Conservation (phyloP, 768 basidiomycete species). For the Gymnopilus junonius region DNA sequence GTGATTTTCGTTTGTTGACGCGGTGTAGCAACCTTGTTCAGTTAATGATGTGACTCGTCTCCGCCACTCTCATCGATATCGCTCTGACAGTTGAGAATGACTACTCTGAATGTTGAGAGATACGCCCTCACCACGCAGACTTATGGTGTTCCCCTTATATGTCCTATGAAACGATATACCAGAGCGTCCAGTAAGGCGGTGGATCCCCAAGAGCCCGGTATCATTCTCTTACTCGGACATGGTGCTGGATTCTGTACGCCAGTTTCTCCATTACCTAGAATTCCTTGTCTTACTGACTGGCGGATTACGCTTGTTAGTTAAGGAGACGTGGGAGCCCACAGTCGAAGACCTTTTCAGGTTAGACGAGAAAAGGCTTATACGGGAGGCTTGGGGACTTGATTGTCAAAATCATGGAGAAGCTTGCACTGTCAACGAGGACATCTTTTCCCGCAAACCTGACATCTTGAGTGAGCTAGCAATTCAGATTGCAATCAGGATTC, state of each 20-base stretch:
- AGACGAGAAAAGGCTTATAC: slow-evolving; percentile 27
- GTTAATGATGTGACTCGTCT: background rate
- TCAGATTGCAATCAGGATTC: background rate
- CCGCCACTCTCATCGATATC: background rate
- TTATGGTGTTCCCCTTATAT: slow-evolving; percentile 28
- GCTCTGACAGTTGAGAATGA: background rate
- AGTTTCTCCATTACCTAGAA: slow-evolving; percentile 12
- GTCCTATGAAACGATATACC: slow-evolving; percentile 35
- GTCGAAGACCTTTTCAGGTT: slow-evolving; percentile 34
- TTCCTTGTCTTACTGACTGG: background rate
- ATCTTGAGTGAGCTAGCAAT: slow-evolving; percentile 20
- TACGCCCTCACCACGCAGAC: slow-evolving; percentile 30
- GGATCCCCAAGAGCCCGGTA: slow-evolving; percentile 16
- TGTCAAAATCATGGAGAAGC: slow-evolving; percentile 44
- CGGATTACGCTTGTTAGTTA: slow-evolving; percentile 28
- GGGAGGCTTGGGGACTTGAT: slow-evolving; percentile 42
- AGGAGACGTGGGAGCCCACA: slow-evolving; percentile 45
- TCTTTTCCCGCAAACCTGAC: slow-evolving; percentile 19
- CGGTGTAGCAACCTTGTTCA: background rate
- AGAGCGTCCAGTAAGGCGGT: background rate
- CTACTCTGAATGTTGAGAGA: slow-evolving; percentile 18
- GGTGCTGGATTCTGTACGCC: slow-evolving; percentile 34
- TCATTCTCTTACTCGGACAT: slow-evolving; percentile 31
- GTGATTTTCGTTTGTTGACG: background rate
- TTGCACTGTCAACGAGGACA: slow-evolving; percentile 35